Base-by-base conservation (phyloP, 2,329 filamentous ascomycete species). In the Clonostachys sp. region DNA sequence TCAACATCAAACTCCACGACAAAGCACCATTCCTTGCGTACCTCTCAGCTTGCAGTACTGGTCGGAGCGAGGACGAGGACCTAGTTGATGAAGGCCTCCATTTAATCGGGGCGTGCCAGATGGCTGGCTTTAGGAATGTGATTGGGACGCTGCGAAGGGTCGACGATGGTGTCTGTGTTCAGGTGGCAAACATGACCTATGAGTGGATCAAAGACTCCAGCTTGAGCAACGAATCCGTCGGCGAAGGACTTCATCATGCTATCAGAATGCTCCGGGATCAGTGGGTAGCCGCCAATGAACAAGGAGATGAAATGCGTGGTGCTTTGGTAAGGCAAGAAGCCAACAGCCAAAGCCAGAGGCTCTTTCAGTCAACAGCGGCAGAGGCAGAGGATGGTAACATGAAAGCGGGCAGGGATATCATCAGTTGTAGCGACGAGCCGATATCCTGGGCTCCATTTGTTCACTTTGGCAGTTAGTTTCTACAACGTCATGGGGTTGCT, bases 1-100 rank as follows among this genome's bases (percentile, higher is more conserved):
- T 71, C 38, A 68, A 72, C 49, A 62, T 61, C 6, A 58, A 66
- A 30, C 41, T 42, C 18, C 41, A 42, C 41, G 17, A 24, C 6
- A 14, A 18, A 3, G n/a, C 14, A 18, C 41, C 41, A 13, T 42
- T 42, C 16, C 41, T 42, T 42, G 41, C 41, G 3, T 42, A n/a
- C 41, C 41, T 42, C n/a, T 42, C 41, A 13, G 41, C 41, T 2
- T 42, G 41, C 12, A 17, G 13, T 13, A 42, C 41, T n/a, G 41
- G 41, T 3, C 36, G 16, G 6, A 39, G 13, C 13, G 16, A 17
- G 36, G 14, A 39, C 36, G 36, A 14, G 14, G 16, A 14, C 2
- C 16, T 39, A 6, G 16, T 39, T 14, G 36, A 39, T 17, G 36
- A 39, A 17, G 36, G 36, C 6, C 36, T 39, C 2, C 36, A 39